Evolutionary conservation across 2,329 filamentous ascomycete species (phyloP).

Genomic region (Pseudocercospora macadamiae): DNA sequence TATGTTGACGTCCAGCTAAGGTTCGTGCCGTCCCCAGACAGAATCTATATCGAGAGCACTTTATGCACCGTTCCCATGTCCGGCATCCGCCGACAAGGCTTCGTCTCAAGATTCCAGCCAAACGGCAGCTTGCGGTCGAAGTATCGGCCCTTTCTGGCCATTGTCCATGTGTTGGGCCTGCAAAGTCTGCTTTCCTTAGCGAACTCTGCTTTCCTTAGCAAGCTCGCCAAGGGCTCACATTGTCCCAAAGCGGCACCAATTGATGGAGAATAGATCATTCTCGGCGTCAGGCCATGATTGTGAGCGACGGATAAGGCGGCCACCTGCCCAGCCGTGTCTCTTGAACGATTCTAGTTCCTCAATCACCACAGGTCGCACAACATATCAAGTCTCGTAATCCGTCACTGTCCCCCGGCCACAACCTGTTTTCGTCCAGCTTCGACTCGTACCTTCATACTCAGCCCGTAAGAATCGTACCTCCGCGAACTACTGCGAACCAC

Average conservation of each 20-base stretch:
- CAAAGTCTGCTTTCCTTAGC: conserved; percentile 3
- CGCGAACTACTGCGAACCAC: not conserved
- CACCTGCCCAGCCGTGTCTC: not conserved
- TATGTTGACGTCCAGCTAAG: conserved; percentile 3
- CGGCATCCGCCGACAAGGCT: not conserved
- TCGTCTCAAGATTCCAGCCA: not conserved
- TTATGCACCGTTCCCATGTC: not conserved
- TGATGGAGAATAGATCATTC: not conserved
- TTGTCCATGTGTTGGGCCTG: not conserved
- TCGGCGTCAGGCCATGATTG: not conserved
- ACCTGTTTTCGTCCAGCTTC: not conserved
- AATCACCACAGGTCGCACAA: not conserved
- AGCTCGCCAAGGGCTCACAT: not conserved
- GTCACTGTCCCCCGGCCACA: not conserved
- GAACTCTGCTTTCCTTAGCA: not conserved
- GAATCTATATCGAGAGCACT: conserved; percentile 4
- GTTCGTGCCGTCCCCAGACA: conserved; percentile 4
- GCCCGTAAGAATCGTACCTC: not conserved
- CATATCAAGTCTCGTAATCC: not conserved
- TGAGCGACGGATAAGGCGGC: not conserved
- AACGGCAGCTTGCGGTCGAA: not conserved
- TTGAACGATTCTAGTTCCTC: not conserved
- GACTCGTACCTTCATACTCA: not conserved
- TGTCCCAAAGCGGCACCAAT: not conserved
- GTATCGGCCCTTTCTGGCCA: not conserved